Conservation (phyloP, 2,329 filamentous ascomycete genomes). For the Orbilia blumenaviensis region DNA sequence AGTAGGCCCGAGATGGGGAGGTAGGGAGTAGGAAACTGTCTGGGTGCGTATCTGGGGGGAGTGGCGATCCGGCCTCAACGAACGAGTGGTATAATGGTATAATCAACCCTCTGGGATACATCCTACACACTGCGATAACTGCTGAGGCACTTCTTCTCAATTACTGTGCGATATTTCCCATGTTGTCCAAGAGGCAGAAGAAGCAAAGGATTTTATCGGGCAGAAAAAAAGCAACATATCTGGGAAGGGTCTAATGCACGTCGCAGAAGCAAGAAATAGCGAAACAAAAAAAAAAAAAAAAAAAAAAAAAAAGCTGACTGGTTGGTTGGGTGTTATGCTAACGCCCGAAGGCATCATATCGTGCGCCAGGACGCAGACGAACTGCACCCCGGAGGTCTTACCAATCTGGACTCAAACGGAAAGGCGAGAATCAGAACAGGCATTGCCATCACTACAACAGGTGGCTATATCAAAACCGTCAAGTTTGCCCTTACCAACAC, state of each 20-base stretch:
- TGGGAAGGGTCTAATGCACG: conserved; percentile 41
- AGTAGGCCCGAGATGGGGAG: background rate
- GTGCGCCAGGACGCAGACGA: conserved; percentile 41
- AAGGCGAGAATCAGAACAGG: conserved; percentile 26
- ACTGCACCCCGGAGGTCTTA: conserved; percentile 29
- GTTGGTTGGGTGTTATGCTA: conserved; percentile 19
- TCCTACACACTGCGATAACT: conserved; percentile 6
- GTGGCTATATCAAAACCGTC: background rate
- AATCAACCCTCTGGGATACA: conserved; percentile 23
- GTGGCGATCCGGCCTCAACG: conserved; percentile 39
- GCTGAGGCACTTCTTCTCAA: conserved; percentile 43
- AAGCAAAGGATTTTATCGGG: conserved; percentile 30
- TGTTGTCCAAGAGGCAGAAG: conserved; percentile 15
- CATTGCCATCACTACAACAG: background rate
- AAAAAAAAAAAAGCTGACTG: too few species aligned
- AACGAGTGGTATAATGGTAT: conserved; percentile 45
- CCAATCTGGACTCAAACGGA: conserved; percentile 25
- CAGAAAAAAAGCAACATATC: conserved; percentile 45
- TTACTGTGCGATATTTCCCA: conserved; percentile 21
- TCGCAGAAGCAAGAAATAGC: conserved; percentile 34
- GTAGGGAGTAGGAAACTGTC: conserved; percentile 13
- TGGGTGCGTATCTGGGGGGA: conserved; percentile 3
- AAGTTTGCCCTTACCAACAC: background rate
- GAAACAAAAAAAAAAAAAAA: conserved; percentile 1
- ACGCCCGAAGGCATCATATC: conserved; percentile 25